A percentile compares a stretch with the other conserved stretches of the same genome.
These are phyloP conservation scores for Piper longum DNA, from an alignment of 164 flowering plant species.

Conservation along the genomic window DNA sequence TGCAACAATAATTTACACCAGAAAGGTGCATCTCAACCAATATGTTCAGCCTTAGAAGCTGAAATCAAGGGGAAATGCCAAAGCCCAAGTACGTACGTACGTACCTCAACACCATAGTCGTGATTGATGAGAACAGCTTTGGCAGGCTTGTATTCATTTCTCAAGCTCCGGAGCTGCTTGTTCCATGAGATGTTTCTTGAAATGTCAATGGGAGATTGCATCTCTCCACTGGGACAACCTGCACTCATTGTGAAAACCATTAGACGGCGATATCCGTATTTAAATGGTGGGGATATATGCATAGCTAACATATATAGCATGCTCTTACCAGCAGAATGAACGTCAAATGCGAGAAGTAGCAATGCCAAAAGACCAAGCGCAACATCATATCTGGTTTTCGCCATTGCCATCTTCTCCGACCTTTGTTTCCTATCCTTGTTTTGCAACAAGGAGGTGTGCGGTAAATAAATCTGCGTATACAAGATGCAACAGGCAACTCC, in stretches of 20 bases:
- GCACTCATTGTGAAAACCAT: too few relatives aligned
- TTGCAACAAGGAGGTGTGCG: too few relatives aligned
- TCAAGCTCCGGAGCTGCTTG: conserved; percentile 17
- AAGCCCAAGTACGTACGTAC: neutral
- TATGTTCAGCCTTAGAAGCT: too few relatives aligned
- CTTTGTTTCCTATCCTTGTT: neutral
- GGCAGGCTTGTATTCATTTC: conserved; percentile 22
- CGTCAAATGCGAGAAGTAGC: neutral
- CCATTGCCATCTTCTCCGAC: neutral
- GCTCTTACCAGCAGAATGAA: neutral
- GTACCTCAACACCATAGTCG: conserved; percentile 5
- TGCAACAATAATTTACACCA: neutral
- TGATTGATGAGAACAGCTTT: conserved; percentile 40
- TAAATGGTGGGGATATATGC: neutral
- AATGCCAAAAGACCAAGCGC: neutral
- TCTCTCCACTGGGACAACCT: conserved; percentile 25
- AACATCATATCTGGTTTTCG: neutral
- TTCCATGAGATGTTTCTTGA: conserved; percentile 6
- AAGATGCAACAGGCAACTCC: neutral
- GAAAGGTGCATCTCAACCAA: too few relatives aligned
- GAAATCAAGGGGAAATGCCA: neutral
- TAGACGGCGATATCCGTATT: neutral
- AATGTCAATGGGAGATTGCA: conserved; percentile 50
- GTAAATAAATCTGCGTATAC: neutral
- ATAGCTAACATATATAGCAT: neutral